Base-by-base conservation (phyloP, 306 rosid species). In the Prosopis cineraria region DNA sequence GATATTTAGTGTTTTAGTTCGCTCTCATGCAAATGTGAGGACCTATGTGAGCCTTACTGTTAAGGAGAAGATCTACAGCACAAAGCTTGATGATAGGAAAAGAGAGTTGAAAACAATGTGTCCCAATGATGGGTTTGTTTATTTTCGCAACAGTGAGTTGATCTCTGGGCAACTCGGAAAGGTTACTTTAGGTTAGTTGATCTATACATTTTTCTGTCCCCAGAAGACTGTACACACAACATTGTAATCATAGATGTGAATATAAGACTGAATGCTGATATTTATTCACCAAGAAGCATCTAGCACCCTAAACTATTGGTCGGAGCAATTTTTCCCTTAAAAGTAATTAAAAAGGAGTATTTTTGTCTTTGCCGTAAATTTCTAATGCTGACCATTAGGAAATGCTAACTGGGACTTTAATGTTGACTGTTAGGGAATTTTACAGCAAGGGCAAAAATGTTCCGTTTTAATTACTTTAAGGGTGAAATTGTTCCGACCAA, bases 151-250 rank as follows among this genome's bases (percentile, higher is more conserved):
- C 79, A 92, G 97, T 55, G 98, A 94, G 86, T 81, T 94, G 84
- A 85, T 94, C 68, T 89, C 98, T 24, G 98, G 98, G 47, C 97
- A 94, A 80, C 86, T 94, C 87, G 98, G 98, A 88, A n/a, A 94
- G 89, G 91, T 82, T 73, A 94, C 98, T 78, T 85, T 94, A 86
- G 98, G 98, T 92, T 77, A 77, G 88, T 87, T 47, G 76, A 78
- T 77, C 40, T 69, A 31, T n/a, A 59, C 37, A 34, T 58, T 34
- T 59, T 60, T n/a, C n/a, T n/a, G 31, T 45, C 64, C 40, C 31
- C 27, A 43, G 74, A 68, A 72, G 70, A 20, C 64, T 65, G 59
- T 60, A 10, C 82, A 47, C 24, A 11, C 70, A 45, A 58, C n/a
- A n/a, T n/a, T n/a, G n/a, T n/a, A n/a, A n/a, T n/a, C n/a, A n/a